Evolutionary conservation across 2,329 filamentous ascomycete genomes (phyloP).

Genomic region (Davidsoniella eucalypti): DNA sequence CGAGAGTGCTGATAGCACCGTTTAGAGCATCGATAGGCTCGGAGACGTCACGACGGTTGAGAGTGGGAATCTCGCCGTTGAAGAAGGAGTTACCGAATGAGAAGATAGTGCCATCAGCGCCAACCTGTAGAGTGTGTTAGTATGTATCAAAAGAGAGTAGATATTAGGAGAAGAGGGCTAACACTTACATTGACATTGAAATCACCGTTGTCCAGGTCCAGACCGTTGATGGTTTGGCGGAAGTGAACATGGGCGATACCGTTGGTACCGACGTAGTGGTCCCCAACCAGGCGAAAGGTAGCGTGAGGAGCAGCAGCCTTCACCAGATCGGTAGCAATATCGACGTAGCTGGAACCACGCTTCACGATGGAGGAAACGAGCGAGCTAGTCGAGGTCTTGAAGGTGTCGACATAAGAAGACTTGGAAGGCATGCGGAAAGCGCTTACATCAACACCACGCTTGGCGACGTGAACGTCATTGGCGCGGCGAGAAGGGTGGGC

Average conservation of each 20-base stretch:
- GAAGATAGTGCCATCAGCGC: conserved; percentile 35
- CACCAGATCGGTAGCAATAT: conserved; percentile 28
- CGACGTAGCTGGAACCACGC: conserved; percentile 21
- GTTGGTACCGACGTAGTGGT: conserved; percentile 37
- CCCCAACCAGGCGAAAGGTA: conserved; percentile 33
- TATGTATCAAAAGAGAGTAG: not conserved
- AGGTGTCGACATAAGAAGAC: conserved; percentile 20
- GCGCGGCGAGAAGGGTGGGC: conserved; percentile 20
- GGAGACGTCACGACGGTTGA: conserved; percentile 23
- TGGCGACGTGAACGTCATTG: conserved; percentile 13
- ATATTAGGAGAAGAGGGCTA: not conserved
- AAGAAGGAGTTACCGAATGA: conserved; percentile 36
- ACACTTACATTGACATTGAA: conserved; percentile 42
- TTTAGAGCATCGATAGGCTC: conserved; percentile 29
- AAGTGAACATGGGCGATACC: conserved; percentile 42
- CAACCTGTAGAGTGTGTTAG: conserved; percentile 23
- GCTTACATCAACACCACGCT: conserved; percentile 20
- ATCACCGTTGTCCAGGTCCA: conserved; percentile 44
- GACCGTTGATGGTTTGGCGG: conserved; percentile 38
- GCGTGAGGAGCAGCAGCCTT: conserved; percentile 22
- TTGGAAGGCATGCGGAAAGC: conserved; percentile 20
- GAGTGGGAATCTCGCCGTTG: conserved; percentile 27
- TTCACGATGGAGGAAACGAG: conserved; percentile 15
- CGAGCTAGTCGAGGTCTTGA: conserved; percentile 14
- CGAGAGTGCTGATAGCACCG: conserved; percentile 21